These are phyloP conservation scores for Huiozyma sinensis DNA, from an alignment of 805 yeast species.

Conservation along the genomic window DNA sequence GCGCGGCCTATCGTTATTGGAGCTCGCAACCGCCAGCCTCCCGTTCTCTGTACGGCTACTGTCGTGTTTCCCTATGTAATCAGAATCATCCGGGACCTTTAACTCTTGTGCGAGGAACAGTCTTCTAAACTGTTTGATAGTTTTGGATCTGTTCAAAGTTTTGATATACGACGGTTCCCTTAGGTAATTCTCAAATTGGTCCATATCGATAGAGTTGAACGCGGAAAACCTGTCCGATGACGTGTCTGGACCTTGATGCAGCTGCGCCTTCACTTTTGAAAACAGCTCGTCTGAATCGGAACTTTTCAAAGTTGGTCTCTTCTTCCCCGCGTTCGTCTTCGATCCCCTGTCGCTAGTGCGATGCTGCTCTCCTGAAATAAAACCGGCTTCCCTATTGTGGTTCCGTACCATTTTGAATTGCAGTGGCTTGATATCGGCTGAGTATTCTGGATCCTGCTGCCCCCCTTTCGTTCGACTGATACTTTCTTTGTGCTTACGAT, in stretches of 20 bases:
- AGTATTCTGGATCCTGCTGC: background rate
- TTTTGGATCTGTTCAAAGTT: conserved; percentile 36
- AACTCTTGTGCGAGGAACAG: conserved; percentile 61
- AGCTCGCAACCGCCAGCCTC: background rate
- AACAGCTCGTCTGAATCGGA: conserved; percentile 4
- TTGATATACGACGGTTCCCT: conserved; percentile 47
- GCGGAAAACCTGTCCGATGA: background rate
- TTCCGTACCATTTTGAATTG: conserved; percentile 14
- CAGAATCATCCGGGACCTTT: conserved; percentile 1
- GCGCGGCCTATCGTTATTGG: conserved; percentile 1
- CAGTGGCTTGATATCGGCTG: conserved; percentile 11
- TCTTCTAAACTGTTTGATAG: conserved; percentile 38
- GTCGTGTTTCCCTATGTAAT: background rate
- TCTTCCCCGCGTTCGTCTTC: background rate
- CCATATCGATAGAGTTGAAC: conserved; percentile 27
- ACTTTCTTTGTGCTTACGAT: no score
- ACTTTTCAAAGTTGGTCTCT: background rate
- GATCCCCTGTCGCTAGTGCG: background rate
- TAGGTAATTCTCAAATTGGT: conserved; percentile 33
- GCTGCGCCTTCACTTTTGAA: conserved; percentile 10
- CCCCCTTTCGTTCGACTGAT: no score
- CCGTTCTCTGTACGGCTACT: background rate
- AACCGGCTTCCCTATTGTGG: background rate
- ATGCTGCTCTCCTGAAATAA: no score
- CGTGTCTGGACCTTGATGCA: conserved; percentile 2